Conservation (phyloP, 2,329 filamentous ascomycete genomes). For the Xylaria sp. region DNA sequence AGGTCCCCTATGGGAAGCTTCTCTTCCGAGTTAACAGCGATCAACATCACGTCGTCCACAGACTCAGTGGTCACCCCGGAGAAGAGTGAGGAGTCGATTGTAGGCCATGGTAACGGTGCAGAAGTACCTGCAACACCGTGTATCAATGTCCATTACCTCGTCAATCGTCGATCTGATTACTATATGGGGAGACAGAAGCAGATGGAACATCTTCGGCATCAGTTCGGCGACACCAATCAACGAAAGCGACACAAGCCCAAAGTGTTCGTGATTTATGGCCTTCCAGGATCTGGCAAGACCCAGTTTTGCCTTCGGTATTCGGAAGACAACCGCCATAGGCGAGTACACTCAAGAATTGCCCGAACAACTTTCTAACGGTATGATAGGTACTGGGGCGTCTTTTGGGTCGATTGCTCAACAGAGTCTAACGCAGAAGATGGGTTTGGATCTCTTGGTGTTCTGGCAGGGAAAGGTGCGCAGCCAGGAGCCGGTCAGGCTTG, state of each 20-base stretch:
- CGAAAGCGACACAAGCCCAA: conserved; percentile 25
- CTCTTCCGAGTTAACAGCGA: not conserved
- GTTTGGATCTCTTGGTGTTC: conserved; percentile 19
- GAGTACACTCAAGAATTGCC: not conserved
- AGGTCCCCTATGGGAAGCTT: not conserved
- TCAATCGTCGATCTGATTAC: conserved; percentile 30
- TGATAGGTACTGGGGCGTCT: conserved; percentile 32
- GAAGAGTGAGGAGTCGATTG: conserved; percentile 8
- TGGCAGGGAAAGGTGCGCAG: conserved; percentile 30
- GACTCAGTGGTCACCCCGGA: not conserved
- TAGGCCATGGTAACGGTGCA: not conserved
- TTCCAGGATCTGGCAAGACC: conserved; percentile 31
- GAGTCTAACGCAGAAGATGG: conserved; percentile 28
- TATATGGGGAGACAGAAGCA: conserved; percentile 27
- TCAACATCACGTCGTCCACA: not conserved
- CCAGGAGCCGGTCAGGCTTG: conserved; percentile 29
- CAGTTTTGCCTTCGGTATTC: conserved; percentile 28
- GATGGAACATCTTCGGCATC: conserved; percentile 3
- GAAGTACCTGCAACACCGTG: conserved; percentile 6
- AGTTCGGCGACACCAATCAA: not conserved
- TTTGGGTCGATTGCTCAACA: conserved; percentile 35
- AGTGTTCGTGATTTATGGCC: conserved; percentile 32
- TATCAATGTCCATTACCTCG: conserved; percentile 30
- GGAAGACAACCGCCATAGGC: conserved; percentile 31
- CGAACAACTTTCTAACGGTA: not conserved